A percentile compares a stretch with the other conserved stretches of the same genome.
Conservation (phyloP, 169 alveolate species). For the Babesia ovata region DNA sequence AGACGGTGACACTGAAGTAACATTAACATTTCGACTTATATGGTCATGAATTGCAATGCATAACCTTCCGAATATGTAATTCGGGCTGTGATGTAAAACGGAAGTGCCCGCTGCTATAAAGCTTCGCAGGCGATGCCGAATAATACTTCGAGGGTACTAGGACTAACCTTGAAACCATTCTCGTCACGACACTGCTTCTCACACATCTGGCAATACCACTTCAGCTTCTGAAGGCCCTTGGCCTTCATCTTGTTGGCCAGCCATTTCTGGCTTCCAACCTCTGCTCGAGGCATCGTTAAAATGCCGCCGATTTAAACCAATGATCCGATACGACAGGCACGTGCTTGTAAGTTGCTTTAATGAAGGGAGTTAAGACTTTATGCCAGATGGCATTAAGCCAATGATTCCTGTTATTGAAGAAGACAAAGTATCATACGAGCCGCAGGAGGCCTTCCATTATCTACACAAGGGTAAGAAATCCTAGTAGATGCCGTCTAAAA, state of each 20-base stretch:
- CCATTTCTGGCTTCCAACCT: conserved; percentile 93
- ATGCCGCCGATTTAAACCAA: background rate
- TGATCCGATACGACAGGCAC: background rate
- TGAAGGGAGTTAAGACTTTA: too few relatives aligned
- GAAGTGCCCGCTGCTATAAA: too few relatives aligned
- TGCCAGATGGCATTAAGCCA: too few relatives aligned
- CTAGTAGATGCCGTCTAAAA: too few relatives aligned
- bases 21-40: background rate
- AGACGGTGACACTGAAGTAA: conserved; percentile 84
- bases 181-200: conserved; percentile 94
- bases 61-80: too few relatives aligned
- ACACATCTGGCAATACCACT: conserved; percentile 95
- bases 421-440: too few relatives aligned
- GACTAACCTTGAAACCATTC: conserved; percentile 89
- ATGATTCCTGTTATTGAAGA: too few relatives aligned
- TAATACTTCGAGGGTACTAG: background rate
- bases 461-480: too few relatives aligned
- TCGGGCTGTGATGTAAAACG: too few relatives aligned
- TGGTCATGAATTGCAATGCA: too few relatives aligned
- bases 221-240: conserved; percentile 91
- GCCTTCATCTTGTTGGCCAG: conserved; percentile 92
- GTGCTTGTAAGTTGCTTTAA: background rate
- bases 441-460: too few relatives aligned
- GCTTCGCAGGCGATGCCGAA: background rate
- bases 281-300: conserved; percentile 84